Conservation (phyloP, 1,284 basidiomycete genomes). For the Waitea zeae region DNA sequence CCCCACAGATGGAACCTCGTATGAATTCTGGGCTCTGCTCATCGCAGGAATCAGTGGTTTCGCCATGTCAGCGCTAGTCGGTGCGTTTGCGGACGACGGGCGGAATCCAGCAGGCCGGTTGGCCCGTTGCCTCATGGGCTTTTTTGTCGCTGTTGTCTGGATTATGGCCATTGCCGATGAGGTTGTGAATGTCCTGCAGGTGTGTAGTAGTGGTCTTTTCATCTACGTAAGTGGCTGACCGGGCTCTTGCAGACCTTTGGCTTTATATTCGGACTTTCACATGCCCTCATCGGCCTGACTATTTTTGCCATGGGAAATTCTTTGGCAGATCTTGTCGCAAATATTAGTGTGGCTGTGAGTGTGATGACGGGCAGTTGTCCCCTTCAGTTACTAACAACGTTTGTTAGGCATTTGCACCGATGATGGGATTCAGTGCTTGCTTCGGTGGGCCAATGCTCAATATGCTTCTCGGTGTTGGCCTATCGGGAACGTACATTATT, state of each 20-base stretch:
- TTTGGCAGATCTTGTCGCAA: constrained; percentile 91
- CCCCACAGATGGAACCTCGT: constrained; percentile 31
- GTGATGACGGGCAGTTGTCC: not conserved
- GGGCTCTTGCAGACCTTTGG: constrained; percentile 57
- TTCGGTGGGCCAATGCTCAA: constrained; percentile 96
- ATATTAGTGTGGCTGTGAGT: constrained; percentile 78
- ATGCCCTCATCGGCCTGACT: constrained; percentile 92
- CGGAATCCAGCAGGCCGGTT: constrained; percentile 42
- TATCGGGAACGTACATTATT: constrained; percentile 64
- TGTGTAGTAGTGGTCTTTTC: constrained; percentile 19
- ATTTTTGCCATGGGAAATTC: constrained; percentile 96
- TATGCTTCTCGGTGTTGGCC: constrained; percentile 79
- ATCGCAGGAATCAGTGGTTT: constrained; percentile 38
- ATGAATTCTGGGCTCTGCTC: constrained; percentile 36
- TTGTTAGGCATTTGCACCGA: constrained; percentile 54
- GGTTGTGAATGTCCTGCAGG: constrained; percentile 77
- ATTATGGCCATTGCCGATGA: constrained; percentile 93
- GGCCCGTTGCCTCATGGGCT: constrained; percentile 77
- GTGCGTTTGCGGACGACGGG: constrained; percentile 45
- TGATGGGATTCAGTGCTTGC: constrained; percentile 88
- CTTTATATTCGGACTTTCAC: constrained; percentile 86
- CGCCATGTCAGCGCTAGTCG: constrained; percentile 33
- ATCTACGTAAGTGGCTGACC: no score
- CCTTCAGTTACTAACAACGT: not conserved
- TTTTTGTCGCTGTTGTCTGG: constrained; percentile 82